Percentiles rank a stretch among this genome's conserved stretches.
phyloP scores from a whole-genome alignment of 345 rosid genomes.

The Populus tremula region DNA sequence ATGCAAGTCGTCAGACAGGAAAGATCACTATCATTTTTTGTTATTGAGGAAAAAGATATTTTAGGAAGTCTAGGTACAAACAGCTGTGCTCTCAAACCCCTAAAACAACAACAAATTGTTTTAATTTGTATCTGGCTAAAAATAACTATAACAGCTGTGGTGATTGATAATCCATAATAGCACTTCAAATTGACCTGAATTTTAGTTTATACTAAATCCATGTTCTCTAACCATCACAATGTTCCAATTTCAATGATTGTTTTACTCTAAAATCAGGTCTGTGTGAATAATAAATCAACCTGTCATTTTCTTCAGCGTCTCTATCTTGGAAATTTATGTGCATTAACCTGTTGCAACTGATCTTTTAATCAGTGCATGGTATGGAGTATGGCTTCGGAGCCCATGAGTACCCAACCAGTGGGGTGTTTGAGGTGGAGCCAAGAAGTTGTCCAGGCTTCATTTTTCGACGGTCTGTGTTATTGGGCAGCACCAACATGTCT shows the following conservation, averaged over 20 bases:
- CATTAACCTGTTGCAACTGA: conserved; percentile 13
- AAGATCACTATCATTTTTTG: not conserved
- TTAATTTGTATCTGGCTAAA: not conserved
- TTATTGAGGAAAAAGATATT: not conserved
- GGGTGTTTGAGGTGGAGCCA: conserved; percentile 94
- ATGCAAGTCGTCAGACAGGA: not conserved
- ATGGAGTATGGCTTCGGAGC: conserved; percentile 92
- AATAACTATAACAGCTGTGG: not conserved
- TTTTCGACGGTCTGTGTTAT: conserved; percentile 68
- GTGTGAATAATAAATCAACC: not conserved
- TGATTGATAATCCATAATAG: not conserved
- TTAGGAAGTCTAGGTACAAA: not conserved
- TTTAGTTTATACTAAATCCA: not conserved
- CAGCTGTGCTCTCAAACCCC: not conserved
- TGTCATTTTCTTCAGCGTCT: not conserved
- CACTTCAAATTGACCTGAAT: not conserved
- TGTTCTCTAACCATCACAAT: not conserved
- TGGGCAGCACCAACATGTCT: conserved; percentile 73
- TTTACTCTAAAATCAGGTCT: not conserved
- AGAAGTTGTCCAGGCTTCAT: conserved; percentile 88
- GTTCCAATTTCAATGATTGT: not conserved
- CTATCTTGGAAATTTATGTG: not conserved
- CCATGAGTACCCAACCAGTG: conserved; percentile 77
- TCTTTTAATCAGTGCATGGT: conserved; percentile 61
- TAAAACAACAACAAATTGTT: not conserved